Conservation (phyloP, 345 rosid species). For the Eucalyptus curtisii region DNA sequence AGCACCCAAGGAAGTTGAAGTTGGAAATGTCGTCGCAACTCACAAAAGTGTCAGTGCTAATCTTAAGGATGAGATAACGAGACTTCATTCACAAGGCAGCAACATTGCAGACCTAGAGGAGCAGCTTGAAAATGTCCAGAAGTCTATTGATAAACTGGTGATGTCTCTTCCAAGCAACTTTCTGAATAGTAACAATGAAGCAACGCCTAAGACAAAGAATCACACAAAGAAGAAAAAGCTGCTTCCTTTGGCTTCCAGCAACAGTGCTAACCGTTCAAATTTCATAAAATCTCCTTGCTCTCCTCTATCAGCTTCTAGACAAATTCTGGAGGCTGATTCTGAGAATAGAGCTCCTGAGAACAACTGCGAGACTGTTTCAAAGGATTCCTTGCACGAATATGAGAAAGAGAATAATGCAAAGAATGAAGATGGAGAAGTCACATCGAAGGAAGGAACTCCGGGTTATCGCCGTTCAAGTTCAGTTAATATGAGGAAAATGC, state of each 20-base stretch:
- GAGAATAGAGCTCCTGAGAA: slow-evolving; percentile 83
- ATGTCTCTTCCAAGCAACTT: slow-evolving; percentile 83
- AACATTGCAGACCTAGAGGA: slow-evolving; percentile 91
- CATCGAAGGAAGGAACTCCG: slow-evolving; percentile 74
- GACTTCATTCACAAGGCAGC: slow-evolving; percentile 97
- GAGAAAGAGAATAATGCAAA: slow-evolving; percentile 71
- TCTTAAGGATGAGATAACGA: slow-evolving; percentile 95
- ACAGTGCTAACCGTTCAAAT: slow-evolving; percentile 48
- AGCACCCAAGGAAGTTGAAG: slow-evolving; percentile 39
- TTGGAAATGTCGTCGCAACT: slow-evolving; percentile 47
- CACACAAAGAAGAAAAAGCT: slow-evolving; percentile 73
- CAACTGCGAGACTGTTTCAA: slow-evolving; percentile 21
- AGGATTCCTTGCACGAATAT: slow-evolving; percentile 22
- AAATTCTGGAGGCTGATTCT: slow-evolving; percentile 56
- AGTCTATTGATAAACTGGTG: slow-evolving; percentile 88
- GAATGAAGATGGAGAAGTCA: slow-evolving; percentile 79
- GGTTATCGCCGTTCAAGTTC: slow-evolving; percentile 72
- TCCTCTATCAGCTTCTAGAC: slow-evolving; percentile 68
- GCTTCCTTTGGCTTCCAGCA: slow-evolving; percentile 76
- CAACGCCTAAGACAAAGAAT: slow-evolving; percentile 49
- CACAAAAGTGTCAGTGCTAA: slow-evolving; percentile 86
- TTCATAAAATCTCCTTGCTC: slow-evolving; percentile 89
- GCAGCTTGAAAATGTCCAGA: slow-evolving; percentile 95
- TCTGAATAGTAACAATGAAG: slow-evolving; percentile 27
- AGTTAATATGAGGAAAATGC: slow-evolving; percentile 97